A percentile compares a stretch with the other conserved stretches of the same genome.
Evolutionary conservation across 345 rosid genomes (phyloP).

Genomic region (Euclidium syriacum): DNA sequence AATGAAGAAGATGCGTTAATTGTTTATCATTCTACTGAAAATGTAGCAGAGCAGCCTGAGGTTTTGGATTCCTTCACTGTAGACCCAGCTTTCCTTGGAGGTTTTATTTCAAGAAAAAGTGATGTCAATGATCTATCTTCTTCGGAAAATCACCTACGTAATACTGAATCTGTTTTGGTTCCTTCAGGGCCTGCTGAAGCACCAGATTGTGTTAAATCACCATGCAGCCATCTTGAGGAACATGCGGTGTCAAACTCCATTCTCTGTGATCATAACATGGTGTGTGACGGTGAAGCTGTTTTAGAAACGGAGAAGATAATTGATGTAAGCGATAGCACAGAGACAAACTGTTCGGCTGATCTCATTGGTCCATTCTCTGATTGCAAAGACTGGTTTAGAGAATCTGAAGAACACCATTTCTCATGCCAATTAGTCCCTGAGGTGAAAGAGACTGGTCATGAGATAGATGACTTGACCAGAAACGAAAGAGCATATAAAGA

Average conservation of each 20-base stretch:
- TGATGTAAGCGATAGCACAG: constrained; percentile 13
- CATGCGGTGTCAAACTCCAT: constrained; percentile 6
- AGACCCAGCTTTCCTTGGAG: constrained; percentile 19
- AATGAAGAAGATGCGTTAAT: constrained; percentile 9
- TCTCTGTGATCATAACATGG: constrained; percentile 21
- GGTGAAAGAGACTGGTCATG: constrained; percentile 28
- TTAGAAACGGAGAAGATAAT: constrained; percentile 18
- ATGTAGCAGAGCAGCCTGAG: constrained; percentile 23
- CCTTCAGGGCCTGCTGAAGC: constrained; percentile 8
- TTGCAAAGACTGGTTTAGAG: constrained; percentile 13
- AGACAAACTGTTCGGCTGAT: constrained; percentile 17
- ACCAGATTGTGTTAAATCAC: constrained; percentile 28
- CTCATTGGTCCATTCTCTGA: constrained; percentile 11
- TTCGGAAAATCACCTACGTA: constrained; percentile 16
- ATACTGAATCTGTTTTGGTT: neutral
- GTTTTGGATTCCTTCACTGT: constrained; percentile 16
- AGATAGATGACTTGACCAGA: constrained; percentile 20
- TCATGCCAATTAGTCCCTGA: constrained; percentile 15
- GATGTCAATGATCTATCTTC: constrained; percentile 22
- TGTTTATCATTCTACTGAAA: constrained; percentile 26
- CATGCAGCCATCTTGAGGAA: constrained; percentile 24
- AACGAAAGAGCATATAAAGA: constrained; percentile 20
- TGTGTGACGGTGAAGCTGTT: constrained; percentile 30
- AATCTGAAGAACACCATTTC: constrained; percentile 30
- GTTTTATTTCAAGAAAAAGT: constrained; percentile 14